These are phyloP conservation scores for Boechera retrofracta DNA, from an alignment of 345 rosid genomes.

Conservation along the genomic window DNA sequence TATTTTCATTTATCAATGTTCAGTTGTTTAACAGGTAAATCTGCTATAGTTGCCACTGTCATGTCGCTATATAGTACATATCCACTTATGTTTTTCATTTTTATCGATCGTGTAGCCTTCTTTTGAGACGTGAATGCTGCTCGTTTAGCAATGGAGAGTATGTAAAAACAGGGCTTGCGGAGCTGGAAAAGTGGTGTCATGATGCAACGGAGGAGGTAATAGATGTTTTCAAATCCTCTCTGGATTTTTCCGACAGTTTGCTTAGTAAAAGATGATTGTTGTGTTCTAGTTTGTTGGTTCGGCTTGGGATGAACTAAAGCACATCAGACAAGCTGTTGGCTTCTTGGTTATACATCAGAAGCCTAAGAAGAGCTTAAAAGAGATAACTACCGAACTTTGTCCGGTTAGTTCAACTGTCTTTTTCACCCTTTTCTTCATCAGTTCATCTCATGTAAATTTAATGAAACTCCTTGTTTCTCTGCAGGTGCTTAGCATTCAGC, in stretches of 20 bases:
- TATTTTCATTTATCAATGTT: slow-evolving; percentile 92
- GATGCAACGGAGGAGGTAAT: slow-evolving; percentile 86
- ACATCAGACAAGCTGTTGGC: slow-evolving; percentile 98
- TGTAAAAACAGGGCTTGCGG: slow-evolving; percentile 91
- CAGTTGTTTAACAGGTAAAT: slow-evolving; percentile 91
- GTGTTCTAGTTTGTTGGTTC: slow-evolving; percentile 76
- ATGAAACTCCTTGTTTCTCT: slow-evolving; percentile 32
- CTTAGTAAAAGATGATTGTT: slow-evolving; percentile 30
- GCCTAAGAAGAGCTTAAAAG: slow-evolving; percentile 87
- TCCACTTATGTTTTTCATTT: slow-evolving; percentile 19
- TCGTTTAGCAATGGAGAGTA: slow-evolving; percentile 97
- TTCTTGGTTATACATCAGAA: slow-evolving; percentile 99
- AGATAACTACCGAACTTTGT: slow-evolving; percentile 93
- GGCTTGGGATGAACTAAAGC: slow-evolving; percentile 92
- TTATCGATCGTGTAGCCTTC: slow-evolving; percentile 63
- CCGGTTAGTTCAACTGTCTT: slow-evolving; percentile 55
- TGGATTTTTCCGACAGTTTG: slow-evolving; percentile 20
- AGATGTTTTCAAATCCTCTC: slow-evolving; percentile 17
- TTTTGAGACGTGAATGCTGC: slow-evolving; percentile 95
- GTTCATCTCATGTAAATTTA: background rate
- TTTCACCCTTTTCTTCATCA: background rate
- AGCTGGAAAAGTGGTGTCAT: slow-evolving; percentile 88
- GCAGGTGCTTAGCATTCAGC: slow-evolving; percentile 95
- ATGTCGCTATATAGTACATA: slow-evolving; percentile 11
- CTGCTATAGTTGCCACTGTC: slow-evolving; percentile 13